Percentiles rank a stretch among this genome's conserved stretches.
phyloP scores from a whole-genome alignment of 495 filamentous ascomycete genomes.

The Chaetomium fimeti region DNA sequence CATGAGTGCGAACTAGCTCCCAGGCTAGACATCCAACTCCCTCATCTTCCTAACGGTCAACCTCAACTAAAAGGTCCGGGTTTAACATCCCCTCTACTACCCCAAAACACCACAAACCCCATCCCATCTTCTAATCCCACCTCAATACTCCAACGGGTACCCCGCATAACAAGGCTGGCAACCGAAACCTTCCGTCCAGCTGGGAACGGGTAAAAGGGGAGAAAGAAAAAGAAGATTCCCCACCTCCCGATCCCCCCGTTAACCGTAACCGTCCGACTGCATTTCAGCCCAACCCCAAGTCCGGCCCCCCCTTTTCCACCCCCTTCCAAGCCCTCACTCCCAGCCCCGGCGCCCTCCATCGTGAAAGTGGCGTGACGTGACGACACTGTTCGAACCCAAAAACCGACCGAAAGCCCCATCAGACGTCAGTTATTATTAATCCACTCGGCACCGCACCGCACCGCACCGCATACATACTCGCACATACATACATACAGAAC shows the following conservation, averaged over 20 bases:
- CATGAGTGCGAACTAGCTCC: too few relatives aligned
- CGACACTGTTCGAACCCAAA: background rate
- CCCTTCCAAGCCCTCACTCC: background rate
- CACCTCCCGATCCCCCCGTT: background rate
- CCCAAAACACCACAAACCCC: background rate
- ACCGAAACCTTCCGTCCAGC: conserved; percentile 1
- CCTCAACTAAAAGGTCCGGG: background rate
- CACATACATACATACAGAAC: too few relatives aligned
- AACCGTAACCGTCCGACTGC: conserved; percentile 9
- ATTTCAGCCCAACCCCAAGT: conserved; percentile 21
- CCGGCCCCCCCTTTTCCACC: conserved; percentile 9
- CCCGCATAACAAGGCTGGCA: conserved; percentile 15
- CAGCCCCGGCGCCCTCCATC: background rate
- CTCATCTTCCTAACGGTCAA: too few relatives aligned
- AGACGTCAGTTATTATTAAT: background rate
- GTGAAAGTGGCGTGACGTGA: too few relatives aligned
- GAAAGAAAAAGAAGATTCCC: background rate
- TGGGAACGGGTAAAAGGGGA: background rate
- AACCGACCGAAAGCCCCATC: background rate
- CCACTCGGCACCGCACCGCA: background rate
- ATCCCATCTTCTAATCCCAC: background rate
- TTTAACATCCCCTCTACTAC: background rate
- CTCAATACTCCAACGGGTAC: background rate
- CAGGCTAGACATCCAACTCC: too few relatives aligned
- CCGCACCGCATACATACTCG: too few relatives aligned